Evolutionary conservation across 306 rosid species (phyloP).

Genomic region (Prinsepia uniflora): DNA sequence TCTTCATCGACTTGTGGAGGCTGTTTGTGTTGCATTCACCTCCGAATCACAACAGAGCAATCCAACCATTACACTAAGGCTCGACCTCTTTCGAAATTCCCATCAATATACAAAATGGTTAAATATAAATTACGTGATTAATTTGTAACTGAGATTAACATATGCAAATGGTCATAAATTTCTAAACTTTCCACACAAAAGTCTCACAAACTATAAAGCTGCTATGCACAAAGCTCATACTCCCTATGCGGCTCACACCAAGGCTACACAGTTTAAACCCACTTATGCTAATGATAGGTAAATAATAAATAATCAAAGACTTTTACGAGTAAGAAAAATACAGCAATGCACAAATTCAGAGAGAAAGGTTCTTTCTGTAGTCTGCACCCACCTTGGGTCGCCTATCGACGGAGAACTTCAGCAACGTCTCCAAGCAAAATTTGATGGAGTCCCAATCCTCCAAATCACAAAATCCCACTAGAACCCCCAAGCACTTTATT

Average conservation of each 20-base stretch:
- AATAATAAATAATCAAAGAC: no score
- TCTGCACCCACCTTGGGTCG: slow-evolving; percentile 70
- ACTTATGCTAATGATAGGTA: not conserved
- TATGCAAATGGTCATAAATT: not conserved
- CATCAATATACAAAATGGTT: not conserved
- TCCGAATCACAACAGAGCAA: not conserved
- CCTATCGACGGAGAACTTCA: slow-evolving; percentile 62
- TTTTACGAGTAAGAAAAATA: not conserved
- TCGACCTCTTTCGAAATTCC: not conserved
- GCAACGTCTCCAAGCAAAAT: slow-evolving; percentile 64
- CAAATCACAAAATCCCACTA: slow-evolving; percentile 76
- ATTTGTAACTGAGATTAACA: not conserved
- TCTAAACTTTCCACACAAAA: not conserved
- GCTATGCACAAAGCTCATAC: not conserved
- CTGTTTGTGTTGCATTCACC: not conserved
- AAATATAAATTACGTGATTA: not conserved
- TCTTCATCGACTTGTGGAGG: not conserved
- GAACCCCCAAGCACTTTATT: slow-evolving; percentile 72
- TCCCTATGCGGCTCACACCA: not conserved
- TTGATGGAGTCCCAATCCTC: slow-evolving; percentile 66
- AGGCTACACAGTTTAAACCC: not conserved
- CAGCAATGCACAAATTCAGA: not conserved
- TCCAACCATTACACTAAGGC: not conserved
- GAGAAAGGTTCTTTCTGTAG: no score
- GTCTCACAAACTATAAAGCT: not conserved